Percentiles rank a stretch among this genome's conserved stretches.
Evolutionary conservation across 129 eudicot genomes (phyloP).

Genomic region (Lactuca saligna): DNA sequence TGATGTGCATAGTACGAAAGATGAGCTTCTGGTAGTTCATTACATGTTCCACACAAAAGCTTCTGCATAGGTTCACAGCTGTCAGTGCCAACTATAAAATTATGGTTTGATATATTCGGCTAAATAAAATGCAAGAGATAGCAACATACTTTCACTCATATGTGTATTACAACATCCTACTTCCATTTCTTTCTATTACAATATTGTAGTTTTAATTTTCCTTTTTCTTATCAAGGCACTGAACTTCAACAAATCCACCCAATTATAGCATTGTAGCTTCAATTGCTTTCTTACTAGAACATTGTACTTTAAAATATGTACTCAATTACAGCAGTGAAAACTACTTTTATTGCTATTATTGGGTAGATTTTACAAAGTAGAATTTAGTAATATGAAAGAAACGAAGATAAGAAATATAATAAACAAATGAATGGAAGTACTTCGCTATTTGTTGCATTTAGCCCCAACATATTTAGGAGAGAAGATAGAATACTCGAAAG

Average conservation of each 20-base stretch:
- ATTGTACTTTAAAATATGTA: not conserved
- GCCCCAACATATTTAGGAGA: not conserved
- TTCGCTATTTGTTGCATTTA: not conserved
- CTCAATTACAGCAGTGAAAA: not conserved
- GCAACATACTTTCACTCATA: not conserved
- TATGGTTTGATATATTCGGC: not conserved
- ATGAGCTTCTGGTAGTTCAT: conserved; percentile 77
- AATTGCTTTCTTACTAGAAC: not conserved
- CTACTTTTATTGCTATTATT: not conserved
- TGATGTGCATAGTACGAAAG: conserved; percentile 78
- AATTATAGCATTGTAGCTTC: not conserved
- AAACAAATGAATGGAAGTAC: not conserved
- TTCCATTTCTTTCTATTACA: no score
- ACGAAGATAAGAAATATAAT: not conserved
- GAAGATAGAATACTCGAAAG: not conserved
- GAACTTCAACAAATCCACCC: no score
- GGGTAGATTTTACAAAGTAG: no score
- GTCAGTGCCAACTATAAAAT: conserved; percentile 11
- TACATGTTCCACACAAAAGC: conserved; percentile 63
- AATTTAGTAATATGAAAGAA: no score
- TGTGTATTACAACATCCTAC: no score
- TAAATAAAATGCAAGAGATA: not conserved
- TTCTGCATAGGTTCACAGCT: conserved; percentile 40
- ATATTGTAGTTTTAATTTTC: no score
- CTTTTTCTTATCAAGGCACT: not conserved